Conservation (phyloP, 345 rosid genomes). For the Dipteronia dyeriana region DNA sequence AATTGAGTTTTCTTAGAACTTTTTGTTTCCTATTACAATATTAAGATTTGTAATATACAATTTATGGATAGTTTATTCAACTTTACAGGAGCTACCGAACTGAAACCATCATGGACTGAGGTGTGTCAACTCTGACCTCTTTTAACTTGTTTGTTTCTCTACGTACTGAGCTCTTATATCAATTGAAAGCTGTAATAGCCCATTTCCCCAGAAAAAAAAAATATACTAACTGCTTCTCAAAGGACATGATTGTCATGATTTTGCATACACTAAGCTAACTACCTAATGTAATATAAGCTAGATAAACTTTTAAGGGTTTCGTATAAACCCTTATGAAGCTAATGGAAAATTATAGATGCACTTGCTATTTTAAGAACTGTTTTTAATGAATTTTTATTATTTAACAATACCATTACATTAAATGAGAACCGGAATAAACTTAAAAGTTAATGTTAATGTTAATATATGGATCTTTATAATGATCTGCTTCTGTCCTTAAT, state of each 20-base stretch:
- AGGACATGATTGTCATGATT: neutral
- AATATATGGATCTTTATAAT: neutral
- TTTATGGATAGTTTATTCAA: constrained; percentile 11
- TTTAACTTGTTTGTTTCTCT: neutral
- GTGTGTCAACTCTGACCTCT: constrained; percentile 31
- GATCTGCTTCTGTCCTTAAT: neutral
- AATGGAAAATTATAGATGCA: neutral
- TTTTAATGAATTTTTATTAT: neutral
- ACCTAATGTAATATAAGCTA: neutral
- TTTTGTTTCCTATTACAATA: neutral
- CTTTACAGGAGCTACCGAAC: constrained; percentile 71
- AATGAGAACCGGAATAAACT: neutral
- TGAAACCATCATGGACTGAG: constrained; percentile 87
- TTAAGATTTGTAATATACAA: constrained; percentile 11
- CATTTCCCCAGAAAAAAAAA: neutral
- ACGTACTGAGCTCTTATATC: neutral
- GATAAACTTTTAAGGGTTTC: neutral
- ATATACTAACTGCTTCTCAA: neutral
- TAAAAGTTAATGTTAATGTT: neutral
- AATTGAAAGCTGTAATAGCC: neutral
- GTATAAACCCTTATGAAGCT: neutral
- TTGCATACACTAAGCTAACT: neutral
- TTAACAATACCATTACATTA: neutral
- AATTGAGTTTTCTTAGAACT: neutral
- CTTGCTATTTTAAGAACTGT: neutral